A percentile compares a stretch with the other conserved stretches of the same genome.
Conservation (phyloP, 1,284 basidiomycete genomes). For the Boletellus deceptivus region DNA sequence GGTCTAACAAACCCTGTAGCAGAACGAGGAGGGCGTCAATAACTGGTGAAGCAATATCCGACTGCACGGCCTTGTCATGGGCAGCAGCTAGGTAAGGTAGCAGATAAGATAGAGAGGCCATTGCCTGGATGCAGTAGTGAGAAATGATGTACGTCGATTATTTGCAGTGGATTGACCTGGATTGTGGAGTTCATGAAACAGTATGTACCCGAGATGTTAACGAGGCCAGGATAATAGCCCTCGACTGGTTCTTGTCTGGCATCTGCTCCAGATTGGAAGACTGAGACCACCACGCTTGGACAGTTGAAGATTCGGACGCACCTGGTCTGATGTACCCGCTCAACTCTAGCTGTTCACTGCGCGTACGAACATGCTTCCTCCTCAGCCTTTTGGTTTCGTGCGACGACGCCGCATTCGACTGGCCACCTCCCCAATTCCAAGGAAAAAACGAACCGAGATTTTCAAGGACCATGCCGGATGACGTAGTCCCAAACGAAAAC, state of each 20-base stretch:
- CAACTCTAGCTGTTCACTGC: constrained; percentile 53
- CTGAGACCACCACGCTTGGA: not conserved
- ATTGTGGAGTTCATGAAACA: constrained; percentile 95
- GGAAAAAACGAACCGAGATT: constrained; percentile 48
- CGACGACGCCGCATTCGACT: constrained; percentile 28
- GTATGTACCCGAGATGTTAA: constrained; percentile 92
- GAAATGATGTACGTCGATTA: constrained; percentile 2
- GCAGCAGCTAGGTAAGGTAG: constrained; percentile 72
- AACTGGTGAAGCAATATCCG: constrained; percentile 81
- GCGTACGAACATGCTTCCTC: constrained; percentile 50
- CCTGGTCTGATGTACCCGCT: constrained; percentile 36
- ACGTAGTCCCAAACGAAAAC: constrained; percentile 23
- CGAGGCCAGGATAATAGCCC: constrained; percentile 78
- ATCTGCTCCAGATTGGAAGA: constrained; percentile 13
- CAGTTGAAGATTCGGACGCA: constrained; percentile 8
- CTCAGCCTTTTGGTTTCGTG: constrained; percentile 44
- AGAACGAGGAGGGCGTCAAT: constrained; percentile 74
- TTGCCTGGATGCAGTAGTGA: constrained; percentile 50
- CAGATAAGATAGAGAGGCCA: constrained; percentile 80
- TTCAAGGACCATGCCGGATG: constrained; percentile 56
- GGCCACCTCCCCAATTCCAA: constrained; percentile 54
- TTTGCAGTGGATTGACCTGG: constrained; percentile 54
- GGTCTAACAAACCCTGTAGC: constrained; percentile 51
- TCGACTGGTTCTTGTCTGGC: constrained; percentile 32
- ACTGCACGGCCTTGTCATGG: constrained; percentile 67